Evolutionary conservation across 2,329 filamentous ascomycete genomes (phyloP).

Genomic region (Cladosporium sp.): DNA sequence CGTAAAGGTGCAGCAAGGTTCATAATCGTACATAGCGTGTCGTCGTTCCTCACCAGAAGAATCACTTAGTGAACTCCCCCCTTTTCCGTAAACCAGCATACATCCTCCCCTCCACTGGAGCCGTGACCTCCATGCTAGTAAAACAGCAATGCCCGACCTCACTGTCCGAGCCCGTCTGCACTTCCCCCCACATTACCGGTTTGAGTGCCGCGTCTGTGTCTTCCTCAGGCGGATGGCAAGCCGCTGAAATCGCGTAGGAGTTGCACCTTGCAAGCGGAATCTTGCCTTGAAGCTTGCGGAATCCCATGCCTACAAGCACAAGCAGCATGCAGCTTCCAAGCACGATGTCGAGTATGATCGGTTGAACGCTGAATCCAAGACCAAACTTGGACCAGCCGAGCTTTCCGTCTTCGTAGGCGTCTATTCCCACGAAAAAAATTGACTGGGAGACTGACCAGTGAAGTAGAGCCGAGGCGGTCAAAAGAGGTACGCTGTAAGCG

Average conservation of each 20-base stretch:
- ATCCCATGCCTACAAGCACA: constrained; percentile 6
- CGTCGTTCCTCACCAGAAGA: too few species aligned
- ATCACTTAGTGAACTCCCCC: background rate
- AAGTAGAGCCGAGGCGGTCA: constrained; percentile 27
- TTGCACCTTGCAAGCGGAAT: constrained; percentile 18
- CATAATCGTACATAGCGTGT: too few species aligned
- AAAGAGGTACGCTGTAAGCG: constrained; percentile 33
- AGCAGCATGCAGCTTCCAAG: constrained; percentile 10
- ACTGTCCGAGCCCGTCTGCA: background rate
- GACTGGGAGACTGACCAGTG: constrained; percentile 42
- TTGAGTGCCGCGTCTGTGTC: constrained; percentile 16
- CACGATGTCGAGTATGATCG: constrained; percentile 3
- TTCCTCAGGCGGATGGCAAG: constrained; percentile 15
- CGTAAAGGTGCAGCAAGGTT: too few species aligned
- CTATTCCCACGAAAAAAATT: constrained; percentile 36
- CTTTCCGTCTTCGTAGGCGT: constrained; percentile 16
- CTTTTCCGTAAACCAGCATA: background rate
- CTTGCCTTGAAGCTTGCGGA: constrained; percentile 10
- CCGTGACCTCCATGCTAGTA: constrained; percentile 14
- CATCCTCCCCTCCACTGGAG: background rate
- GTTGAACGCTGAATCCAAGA: constrained; percentile 1
- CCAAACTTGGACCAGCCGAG: background rate
- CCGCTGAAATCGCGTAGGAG: constrained; percentile 18
- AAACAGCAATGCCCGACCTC: constrained; percentile 19
- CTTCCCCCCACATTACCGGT: constrained; percentile 19